Evolutionary conservation across 108 stramenopile genomes (phyloP), one percentile per base, ranked within the genome.

Genomic region (Phaeodactylum tricornutum): DNA sequence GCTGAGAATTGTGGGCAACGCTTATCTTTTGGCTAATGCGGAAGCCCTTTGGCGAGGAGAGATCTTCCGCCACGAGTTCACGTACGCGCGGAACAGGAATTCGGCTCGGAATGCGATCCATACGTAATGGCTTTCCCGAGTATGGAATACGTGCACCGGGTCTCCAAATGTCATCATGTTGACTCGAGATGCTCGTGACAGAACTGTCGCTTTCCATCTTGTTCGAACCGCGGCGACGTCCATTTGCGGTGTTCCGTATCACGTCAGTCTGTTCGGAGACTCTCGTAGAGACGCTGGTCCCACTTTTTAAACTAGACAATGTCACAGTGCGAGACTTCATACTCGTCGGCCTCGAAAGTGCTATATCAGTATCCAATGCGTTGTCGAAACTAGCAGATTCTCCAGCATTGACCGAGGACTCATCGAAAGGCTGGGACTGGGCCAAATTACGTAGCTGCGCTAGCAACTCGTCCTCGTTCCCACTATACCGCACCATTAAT

Each of bases 401-500:
- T 4, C 19, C 19, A 40, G 19, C 19, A 16, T 37, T 26, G n/a
- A 61, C 11, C 26, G 52, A 46, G n/a, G n/a, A n/a, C 23, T 67
- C 66, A 43, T 67, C 71, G 41, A 67, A 67, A 0, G 71, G 66
- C 30, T 47, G 28, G 17, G 56, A 29, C 32, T 67, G 59, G 8
- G 41, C 51, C 31, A 61, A 31, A 19, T 61, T 57, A 17, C 54
- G 53, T 4, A 61, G 66, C 22, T 55, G 39, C 3, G 16, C 19
- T 17, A 67, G 42, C 16, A 69, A 39, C 21, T 69, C 44, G 19
- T 58, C 62, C 47, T 68, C 57, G 14, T 47, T 45, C 3, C 59
- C 64, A 3, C 37, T 46, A 17, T 44, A 50, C 9, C 66, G 29
- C 4, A 53, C 42, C 43, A 53, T 34, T 20, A 64, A 33, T n/a